A percentile compares a stretch with the other conserved stretches of the same genome.
These are phyloP conservation scores for Fusarium virguliforme DNA, from an alignment of 2,329 filamentous ascomycete species.

Conservation along the genomic window DNA sequence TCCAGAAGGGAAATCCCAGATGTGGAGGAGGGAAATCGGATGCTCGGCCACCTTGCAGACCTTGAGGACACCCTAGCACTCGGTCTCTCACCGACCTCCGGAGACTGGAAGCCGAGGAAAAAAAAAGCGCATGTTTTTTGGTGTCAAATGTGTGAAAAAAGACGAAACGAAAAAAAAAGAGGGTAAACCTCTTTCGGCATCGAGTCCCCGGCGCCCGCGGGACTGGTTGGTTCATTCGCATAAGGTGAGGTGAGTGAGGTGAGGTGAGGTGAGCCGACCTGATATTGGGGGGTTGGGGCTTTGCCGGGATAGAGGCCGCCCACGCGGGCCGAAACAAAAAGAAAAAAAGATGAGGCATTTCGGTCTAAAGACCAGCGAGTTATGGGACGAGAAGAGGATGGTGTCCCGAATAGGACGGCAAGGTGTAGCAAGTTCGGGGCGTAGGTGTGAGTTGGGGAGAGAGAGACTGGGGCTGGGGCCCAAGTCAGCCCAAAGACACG, in stretches of 20 bases:
- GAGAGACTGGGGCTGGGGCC: background rate
- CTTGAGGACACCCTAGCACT: constrained; percentile 6
- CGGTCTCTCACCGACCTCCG: constrained; percentile 13
- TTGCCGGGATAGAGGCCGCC: constrained; percentile 35
- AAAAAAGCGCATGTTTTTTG: constrained; percentile 35
- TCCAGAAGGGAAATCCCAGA: background rate
- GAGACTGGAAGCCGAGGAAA: constrained; percentile 40
- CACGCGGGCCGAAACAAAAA: background rate
- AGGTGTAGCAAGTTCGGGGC: background rate
- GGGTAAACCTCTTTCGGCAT: constrained; percentile 25
- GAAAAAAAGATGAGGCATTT: constrained; percentile 37
- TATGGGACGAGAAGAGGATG: constrained; percentile 2
- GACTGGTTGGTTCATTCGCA: constrained; percentile 18
- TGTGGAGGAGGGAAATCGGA: constrained; percentile 1
- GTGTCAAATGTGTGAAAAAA: background rate
- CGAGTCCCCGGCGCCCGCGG: constrained; percentile 19
- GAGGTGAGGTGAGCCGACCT: constrained; percentile 38
- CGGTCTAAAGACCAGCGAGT: constrained; percentile 29
- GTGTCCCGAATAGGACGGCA: constrained; percentile 21
- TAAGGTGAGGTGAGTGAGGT: constrained; percentile 23
- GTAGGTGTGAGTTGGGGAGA: constrained; percentile 34
- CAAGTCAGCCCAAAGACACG: constrained; percentile 4
- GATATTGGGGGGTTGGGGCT: background rate
- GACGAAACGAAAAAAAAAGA: background rate
- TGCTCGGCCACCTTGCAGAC: constrained; percentile 7